Evolutionary conservation across 495 filamentous ascomycete genomes (phyloP).

Genomic region (Mytilinidion resinicola): DNA sequence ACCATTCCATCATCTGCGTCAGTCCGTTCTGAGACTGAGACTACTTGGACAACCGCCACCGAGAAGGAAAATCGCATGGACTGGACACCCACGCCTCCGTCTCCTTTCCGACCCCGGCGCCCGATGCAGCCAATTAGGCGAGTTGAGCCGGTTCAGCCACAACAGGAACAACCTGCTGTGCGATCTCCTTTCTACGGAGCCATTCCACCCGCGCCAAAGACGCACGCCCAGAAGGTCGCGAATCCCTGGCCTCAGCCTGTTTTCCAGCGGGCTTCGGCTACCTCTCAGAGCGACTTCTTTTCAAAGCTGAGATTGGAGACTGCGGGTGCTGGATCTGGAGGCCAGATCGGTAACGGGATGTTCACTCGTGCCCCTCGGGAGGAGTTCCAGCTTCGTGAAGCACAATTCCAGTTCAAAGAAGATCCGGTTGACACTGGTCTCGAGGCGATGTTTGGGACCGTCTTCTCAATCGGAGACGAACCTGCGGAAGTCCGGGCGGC

Average conservation of each 20-base stretch:
- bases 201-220: conserved; percentile 59
- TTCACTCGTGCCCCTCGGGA: background rate
- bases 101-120: conserved; percentile 16
- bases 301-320: conserved; percentile 1
- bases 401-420: conserved; percentile 1
- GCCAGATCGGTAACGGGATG: too few relatives aligned
- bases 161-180: background rate
- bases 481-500: background rate
- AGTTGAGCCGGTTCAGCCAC: background rate
- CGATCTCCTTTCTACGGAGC: conserved; percentile 53
- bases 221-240: conserved; percentile 56
- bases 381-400: background rate
- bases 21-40: conserved; percentile 3
- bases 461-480: conserved; percentile 15
- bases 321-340: background rate
- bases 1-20: background rate
- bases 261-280: conserved; percentile 36
- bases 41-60: conserved; percentile 20
- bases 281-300: conserved; percentile 44
- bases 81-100: conserved; percentile 63
- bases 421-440: conserved; percentile 16
- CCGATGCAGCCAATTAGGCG: background rate
- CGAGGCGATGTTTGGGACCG: conserved; percentile 13
- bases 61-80: conserved; percentile 58
- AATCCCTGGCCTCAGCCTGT: conserved; percentile 51